Evolutionary conservation across 345 rosid genomes (phyloP), one percentile per base, ranked within the genome.

Genomic region (Eucalyptus globulus): DNA sequence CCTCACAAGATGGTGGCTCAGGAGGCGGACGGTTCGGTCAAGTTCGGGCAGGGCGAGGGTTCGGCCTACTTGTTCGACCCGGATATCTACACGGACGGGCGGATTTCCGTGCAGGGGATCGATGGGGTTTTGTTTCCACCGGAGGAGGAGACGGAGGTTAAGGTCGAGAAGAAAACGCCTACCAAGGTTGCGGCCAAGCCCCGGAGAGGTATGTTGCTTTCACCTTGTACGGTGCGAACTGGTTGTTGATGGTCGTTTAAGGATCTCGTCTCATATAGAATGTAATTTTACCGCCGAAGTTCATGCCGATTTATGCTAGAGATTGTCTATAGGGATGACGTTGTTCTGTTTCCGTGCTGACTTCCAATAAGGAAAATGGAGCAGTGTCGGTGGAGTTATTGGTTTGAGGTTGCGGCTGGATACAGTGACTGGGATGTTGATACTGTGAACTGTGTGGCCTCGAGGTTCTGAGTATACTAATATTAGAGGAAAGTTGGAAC

Each of bases 11-110:
- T 94, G 50, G 88, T 87, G 80, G 94, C 96, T 1, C 91, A 88
- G 88, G 96, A 94, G 86, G 95, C 95, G 45, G 95, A 94, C 58
- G 96, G 96, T 80, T 93, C 94, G 45, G 96, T 94, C 86, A 93
- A 87, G 88, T 94, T 94, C 88, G 96, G 95, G 83, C 24, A 54
- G 34, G 92, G 92, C 15, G 94, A 93, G n/a, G 91, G 88, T 34
- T 89, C 93, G 9, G 95, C 94, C 2, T 93, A 94, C 83, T 50
- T 94, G 87, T 93, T 93, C 44, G 95, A 94, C 62, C 95, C 95
- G 27, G 95, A 94, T 88, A 94, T 94, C 81, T 93, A 94, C 86
- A 92, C 94, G 9, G 95, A 94, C 67, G 95, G 95, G 9, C 87
- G 95, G 62, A 93, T 94, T 80, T 93, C 95, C 9, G 94, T 93